phyloP scores from a whole-genome alignment of 768 basidiomycete species.

The Cystofilobasidium ferigula region DNA sequence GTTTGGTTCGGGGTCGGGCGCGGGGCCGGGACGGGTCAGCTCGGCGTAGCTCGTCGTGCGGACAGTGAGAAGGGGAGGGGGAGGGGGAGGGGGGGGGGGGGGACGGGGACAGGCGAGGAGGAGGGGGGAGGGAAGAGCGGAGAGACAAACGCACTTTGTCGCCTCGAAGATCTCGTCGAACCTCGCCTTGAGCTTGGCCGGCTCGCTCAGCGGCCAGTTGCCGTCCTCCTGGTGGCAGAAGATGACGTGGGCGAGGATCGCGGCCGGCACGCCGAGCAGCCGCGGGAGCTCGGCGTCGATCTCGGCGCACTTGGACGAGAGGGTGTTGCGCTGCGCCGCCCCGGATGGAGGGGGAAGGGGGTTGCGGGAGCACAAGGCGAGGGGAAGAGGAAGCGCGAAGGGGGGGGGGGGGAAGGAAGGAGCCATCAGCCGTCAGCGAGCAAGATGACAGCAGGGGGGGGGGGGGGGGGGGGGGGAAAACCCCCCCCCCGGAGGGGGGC shows the following conservation, averaged over 20 bases:
- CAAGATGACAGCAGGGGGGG: too few species aligned
- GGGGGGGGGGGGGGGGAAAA: too few species aligned
- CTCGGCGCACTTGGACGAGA: constrained; percentile 96
- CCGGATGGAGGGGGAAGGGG: background rate
- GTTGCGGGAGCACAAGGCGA: too few species aligned
- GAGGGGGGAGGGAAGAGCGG: background rate
- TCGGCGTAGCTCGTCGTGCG: too few species aligned
- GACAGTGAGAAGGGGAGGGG: background rate
- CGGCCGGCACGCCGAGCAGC: constrained; percentile 86
- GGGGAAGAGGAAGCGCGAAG: background rate
- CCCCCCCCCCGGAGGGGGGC: too few species aligned
- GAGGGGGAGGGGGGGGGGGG: background rate
- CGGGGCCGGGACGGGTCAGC: too few species aligned
- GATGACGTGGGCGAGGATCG: constrained; percentile 97
- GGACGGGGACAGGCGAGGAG: background rate
- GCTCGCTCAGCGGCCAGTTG: constrained; percentile 92
- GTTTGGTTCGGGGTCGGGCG: background rate
- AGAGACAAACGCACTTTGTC: constrained; percentile 52
- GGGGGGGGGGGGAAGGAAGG: background rate
- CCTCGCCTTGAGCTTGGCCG: constrained; percentile 86
- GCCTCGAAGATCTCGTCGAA: constrained; percentile 99
- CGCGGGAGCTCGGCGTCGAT: constrained; percentile 91
- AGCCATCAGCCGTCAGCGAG: background rate
- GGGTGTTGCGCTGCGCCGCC: constrained; percentile 67
- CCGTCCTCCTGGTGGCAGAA: constrained; percentile 99